Conservation (phyloP, 1,139 yeast genomes). For the Saccharomyces pastorianus region DNA sequence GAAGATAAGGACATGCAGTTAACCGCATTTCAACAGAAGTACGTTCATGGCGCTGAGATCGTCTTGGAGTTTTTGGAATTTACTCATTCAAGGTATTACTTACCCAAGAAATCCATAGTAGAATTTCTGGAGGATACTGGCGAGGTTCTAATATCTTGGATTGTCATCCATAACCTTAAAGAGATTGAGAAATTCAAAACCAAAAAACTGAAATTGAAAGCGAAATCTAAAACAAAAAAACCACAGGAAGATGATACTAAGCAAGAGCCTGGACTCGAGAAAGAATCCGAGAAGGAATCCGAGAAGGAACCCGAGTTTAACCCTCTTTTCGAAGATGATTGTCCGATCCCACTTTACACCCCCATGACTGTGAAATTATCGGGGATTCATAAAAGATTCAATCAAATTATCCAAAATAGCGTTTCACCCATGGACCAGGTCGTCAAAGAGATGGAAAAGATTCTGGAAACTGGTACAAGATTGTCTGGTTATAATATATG, state of each 20-base stretch:
- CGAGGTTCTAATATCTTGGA: slow-evolving; percentile 28
- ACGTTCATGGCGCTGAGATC: slow-evolving; percentile 59
- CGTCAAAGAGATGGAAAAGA: slow-evolving; percentile 51
- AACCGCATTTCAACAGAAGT: slow-evolving; percentile 70
- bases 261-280: slow-evolving; percentile 10
- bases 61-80: slow-evolving; percentile 81
- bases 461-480: slow-evolving; percentile 54
- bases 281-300: neutral
- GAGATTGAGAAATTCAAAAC: slow-evolving; percentile 23
- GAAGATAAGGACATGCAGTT: slow-evolving; percentile 39
- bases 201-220: slow-evolving; percentile 8
- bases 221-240: slow-evolving; percentile 11
- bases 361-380: slow-evolving; percentile 58
- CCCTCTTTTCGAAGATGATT: slow-evolving; percentile 22
- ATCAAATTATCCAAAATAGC: slow-evolving; percentile 64
- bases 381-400: slow-evolving; percentile 56
- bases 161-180: slow-evolving; percentile 26
- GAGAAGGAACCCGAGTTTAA: slow-evolving; percentile 3
- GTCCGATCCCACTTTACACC: slow-evolving; percentile 45
- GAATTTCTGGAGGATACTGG: slow-evolving; percentile 41
- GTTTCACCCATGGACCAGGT: slow-evolving; percentile 52
- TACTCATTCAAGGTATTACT: slow-evolving; percentile 59
- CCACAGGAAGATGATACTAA: slow-evolving; percentile 12
- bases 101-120: slow-evolving; percentile 70
- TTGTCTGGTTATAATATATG: slow-evolving; percentile 60